Evolutionary conservation across 371 early-diverging fungal species (phyloP).

Genomic region (Rhizomucor pusillus): DNA sequence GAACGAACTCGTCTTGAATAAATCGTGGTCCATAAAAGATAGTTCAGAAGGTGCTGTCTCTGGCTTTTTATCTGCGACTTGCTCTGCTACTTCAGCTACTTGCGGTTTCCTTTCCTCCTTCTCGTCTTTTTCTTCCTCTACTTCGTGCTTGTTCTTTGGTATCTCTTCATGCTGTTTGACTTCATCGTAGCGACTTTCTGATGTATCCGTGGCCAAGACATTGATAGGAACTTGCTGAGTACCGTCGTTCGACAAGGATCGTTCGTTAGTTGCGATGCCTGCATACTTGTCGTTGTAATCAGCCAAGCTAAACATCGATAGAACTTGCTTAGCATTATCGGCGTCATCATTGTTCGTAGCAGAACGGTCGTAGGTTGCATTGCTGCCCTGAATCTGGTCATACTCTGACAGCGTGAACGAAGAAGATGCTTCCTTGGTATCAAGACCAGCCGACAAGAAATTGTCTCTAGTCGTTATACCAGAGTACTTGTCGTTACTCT

Average conservation of each 20-base stretch:
- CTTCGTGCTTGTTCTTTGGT: too few relatives aligned
- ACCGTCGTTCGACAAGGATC: too few relatives aligned
- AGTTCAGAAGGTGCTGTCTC: not conserved
- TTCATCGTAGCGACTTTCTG: too few relatives aligned
- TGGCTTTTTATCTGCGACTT: too few relatives aligned
- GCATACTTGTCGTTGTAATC: too few relatives aligned
- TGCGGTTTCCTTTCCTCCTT: too few relatives aligned
- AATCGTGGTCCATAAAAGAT: not conserved
- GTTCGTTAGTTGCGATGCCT: too few relatives aligned
- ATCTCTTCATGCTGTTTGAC: too few relatives aligned
- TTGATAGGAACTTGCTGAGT: too few relatives aligned
- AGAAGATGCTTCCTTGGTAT: constrained; percentile 11
- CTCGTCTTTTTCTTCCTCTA: too few relatives aligned
- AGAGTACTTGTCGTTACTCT: not conserved
- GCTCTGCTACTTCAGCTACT: too few relatives aligned
- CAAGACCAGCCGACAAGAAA: constrained; percentile 9
- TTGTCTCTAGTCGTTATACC: not conserved
- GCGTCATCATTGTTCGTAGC: not conserved
- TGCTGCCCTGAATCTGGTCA: constrained; percentile 5
- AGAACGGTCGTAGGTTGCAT: constrained; percentile 6
- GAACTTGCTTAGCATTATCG: not conserved
- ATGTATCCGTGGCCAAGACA: too few relatives aligned
- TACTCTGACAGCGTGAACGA: not conserved
- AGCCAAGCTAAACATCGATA: not conserved
- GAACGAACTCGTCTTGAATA: constrained; percentile 15